Base-by-base conservation (phyloP, 2,329 filamentous ascomycete genomes). In the Pyrenochaeta sp. region DNA sequence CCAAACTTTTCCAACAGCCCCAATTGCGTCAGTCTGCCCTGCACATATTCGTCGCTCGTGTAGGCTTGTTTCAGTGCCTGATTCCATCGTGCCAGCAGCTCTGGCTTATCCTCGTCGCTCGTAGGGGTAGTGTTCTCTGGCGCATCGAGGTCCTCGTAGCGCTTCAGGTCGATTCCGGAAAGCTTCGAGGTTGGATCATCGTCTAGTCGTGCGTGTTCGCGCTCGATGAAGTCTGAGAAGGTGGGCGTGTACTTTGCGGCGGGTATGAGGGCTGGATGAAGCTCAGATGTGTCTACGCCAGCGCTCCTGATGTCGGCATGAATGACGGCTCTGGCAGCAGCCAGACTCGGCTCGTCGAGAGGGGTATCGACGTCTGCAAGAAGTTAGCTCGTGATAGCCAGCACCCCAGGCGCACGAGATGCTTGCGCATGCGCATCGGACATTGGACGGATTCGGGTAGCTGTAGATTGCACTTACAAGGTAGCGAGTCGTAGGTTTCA, bases 121-220 rank as follows among this genome's bases (percentile, higher is more conserved):
- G 74, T 73, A 22, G 74, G 61, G 40, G 71, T 54, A 3, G 80
- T 76, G 53, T 77, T 72, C 40, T 79, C 80, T 13, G 86, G 82
- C 34, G 86, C 79, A 22, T 91, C 86, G 36, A 92, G 87, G 2
- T 89, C 86, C 79, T 97, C 91, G 85, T 98, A 98, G 67, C 93
- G 92, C 43, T 85, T 81, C 19, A 92, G 82, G 77, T 97, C 91
- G 68, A 96, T 88, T 52, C 86, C 85, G 0, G 78, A 75, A 1
- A 88, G 85, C n/a, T 83, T 74, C 32, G 77, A 79, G 1, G 72
- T 63, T 5, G 73, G 55, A 54, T 84, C 82, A n/a, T 83, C 73
- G 44, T 86, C 81, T 58, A 93, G 83, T 64, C 92, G 90, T 22
- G 81, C 79, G 61, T 94, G 84, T 72, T 96, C 92, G 66, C 85